Evolutionary conservation across 2,329 filamentous ascomycete species (phyloP), one percentile per base, ranked within the genome.

Genomic region (Nannizzia gypsea): DNA sequence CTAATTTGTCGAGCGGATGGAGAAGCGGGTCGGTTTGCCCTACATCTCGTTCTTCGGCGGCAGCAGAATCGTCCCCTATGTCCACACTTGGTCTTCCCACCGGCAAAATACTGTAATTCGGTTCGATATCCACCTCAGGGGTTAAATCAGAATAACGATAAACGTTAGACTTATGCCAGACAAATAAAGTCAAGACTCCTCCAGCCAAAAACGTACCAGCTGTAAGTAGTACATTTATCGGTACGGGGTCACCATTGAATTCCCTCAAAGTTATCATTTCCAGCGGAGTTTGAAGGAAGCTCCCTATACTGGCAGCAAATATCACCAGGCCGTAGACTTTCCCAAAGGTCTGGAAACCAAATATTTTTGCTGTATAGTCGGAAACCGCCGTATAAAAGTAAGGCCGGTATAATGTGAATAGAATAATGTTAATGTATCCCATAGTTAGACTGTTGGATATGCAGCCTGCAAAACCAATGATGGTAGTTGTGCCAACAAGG

Each of bases 321-420:
- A 95, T 95, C 66, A 95, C 89, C 9, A 90, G 80, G 3, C 91
- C 91, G 73, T 96, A 96, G 31, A 96, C 89, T 54, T 88, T 93
- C 44, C 90, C 90, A 67, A 96, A 96, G 0, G 90, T 96, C 60
- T 85, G 81, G 74, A 96, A 95, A 13, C 90, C 90, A 70, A 96
- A 96, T 34, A 96, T 89, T 73, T 95, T 96, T 64, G 89, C 90
- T 13, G 84, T 83, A 71, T 95, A 95, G 75, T 96, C 90, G 26
- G 87, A 92, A 61, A 96, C 88, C 6, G 89, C 84, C 0, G 90
- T 95, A 75, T 96, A 96, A 74, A 95, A 96, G 31, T 96, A 84
- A 0, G 91, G 90, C 0, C 90, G 83, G 68, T 93, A 91, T 22
- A 95, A 73, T 9, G 93, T 88, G 67, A 96, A 95, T n/a, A 96